Base-by-base conservation (phyloP, 805 yeast genomes). In the Candida hungchunana region DNA sequence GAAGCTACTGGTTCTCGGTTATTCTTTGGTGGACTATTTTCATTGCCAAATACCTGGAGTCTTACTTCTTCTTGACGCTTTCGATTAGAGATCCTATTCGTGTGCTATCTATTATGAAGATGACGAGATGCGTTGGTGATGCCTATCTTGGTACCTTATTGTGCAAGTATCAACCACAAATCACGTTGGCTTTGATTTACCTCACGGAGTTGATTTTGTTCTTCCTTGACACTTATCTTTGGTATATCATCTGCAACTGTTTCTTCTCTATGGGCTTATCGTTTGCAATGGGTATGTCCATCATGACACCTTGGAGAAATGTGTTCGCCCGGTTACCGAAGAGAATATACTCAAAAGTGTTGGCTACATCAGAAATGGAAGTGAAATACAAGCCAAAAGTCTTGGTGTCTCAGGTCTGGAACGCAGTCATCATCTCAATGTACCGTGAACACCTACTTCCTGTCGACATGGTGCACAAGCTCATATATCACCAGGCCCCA, bases 301-400 rank as follows among this genome's bases (percentile, higher is more conserved):
- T 85, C 6, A 76, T 89, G 78, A 82, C 94, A 2, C 95, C 95
- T 0, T 85, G 95, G 95, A 75, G 84, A 53, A 85, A 83, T 50
- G 75, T 82, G 19, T 85, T 78, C 55, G 72, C 86, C 4, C 63
- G 88, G 32, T 61, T 87, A 15, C 95, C 95, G 0, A 77, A 79
- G 49, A 68, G 95, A 49, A 82, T 86, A 3, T 73, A 73, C 46
- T 74, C 90, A 9, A 85, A 86, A 47, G 65, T 87, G 5, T 57
- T 87, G 47, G 58, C 59, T 0, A 46, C 53, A 4, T 27, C 44
- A 19, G 53, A 66, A 18, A 75, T 78, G 42, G 60, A 61, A 41
- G 46, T 60, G 36, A 50, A 51, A 38, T 48, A 61, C 14, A 66
- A 67, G 43, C 72, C 79, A 7, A 79, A 79, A 51, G 59, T 67